Conservation (phyloP, 176 grass and related monocot species). For the Metroxylon sagu region DNA sequence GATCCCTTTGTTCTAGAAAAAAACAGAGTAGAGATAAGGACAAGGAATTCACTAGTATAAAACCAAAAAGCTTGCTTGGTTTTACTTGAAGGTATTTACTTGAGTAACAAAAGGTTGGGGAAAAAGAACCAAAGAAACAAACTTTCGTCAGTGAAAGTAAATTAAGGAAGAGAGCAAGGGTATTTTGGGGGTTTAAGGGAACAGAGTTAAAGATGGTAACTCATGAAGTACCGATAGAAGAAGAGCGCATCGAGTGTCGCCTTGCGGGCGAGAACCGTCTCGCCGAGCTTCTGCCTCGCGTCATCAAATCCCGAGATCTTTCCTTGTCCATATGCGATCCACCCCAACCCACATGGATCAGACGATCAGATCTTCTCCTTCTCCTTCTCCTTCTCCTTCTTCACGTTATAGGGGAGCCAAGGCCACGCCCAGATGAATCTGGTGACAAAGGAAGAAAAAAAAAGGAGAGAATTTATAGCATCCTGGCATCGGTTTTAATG, state of each 20-base stretch:
- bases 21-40: not conserved
- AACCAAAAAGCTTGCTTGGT: no score
- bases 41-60: no score
- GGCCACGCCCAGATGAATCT: not conserved
- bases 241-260: conserved; percentile 1
- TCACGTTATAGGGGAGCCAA: not conserved
- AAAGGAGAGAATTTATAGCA: not conserved
- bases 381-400: not conserved
- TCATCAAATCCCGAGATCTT: conserved; percentile 14
- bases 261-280: conserved; percentile 9
- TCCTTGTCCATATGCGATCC: conserved; percentile 17
- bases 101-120: no score
- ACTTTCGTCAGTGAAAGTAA: not conserved
- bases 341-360: not conserved
- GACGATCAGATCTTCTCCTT: not conserved
- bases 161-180: not conserved
- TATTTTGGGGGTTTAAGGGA: not conserved
- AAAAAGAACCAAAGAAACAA: no score
- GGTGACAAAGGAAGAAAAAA: not conserved
- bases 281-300: conserved; percentile 10
- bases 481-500: not conserved
- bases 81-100: no score
- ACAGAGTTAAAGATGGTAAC: not conserved
- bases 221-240: not conserved
- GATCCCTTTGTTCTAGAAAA: not conserved